A percentile compares a stretch with the other conserved stretches of the same genome.
phyloP scores from a whole-genome alignment of 441 rosid species.

The Syzygium syzygioides region DNA sequence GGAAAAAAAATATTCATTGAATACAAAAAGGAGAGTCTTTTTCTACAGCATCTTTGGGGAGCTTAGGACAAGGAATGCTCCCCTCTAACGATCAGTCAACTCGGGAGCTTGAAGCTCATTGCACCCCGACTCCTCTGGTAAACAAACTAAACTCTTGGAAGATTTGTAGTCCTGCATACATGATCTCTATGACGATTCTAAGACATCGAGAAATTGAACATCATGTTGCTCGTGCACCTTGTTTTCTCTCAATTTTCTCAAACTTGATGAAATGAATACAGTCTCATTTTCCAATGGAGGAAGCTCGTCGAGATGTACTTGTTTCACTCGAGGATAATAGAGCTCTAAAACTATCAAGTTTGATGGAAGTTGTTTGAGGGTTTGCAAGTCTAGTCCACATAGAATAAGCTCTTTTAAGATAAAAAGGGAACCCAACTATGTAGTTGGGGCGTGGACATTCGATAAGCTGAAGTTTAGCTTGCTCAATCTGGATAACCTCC shows the following conservation, averaged over 20 bases:
- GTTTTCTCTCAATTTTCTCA: background rate
- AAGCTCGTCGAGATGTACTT: background rate
- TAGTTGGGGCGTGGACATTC: background rate
- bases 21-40: no score
- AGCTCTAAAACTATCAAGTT: background rate
- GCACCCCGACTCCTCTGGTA: rapidly evolving
- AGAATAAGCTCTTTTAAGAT: background rate
- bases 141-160: background rate
- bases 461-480: rapidly evolving
- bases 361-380: background rate
- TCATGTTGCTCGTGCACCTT: background rate
- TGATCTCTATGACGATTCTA: background rate
- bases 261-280: no score
- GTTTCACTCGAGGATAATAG: background rate
- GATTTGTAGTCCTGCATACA: background rate
- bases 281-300: background rate
- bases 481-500: background rate
- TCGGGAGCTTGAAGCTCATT: background rate
- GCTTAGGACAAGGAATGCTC: rapidly evolving
- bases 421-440: background rate
- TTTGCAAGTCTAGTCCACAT: rapidly evolving
- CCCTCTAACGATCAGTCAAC: background rate
- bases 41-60: background rate
- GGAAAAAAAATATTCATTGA: no score
- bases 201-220: background rate